Base-by-base conservation (phyloP, 169 alveolate species). In the Hammondia hammondi region DNA sequence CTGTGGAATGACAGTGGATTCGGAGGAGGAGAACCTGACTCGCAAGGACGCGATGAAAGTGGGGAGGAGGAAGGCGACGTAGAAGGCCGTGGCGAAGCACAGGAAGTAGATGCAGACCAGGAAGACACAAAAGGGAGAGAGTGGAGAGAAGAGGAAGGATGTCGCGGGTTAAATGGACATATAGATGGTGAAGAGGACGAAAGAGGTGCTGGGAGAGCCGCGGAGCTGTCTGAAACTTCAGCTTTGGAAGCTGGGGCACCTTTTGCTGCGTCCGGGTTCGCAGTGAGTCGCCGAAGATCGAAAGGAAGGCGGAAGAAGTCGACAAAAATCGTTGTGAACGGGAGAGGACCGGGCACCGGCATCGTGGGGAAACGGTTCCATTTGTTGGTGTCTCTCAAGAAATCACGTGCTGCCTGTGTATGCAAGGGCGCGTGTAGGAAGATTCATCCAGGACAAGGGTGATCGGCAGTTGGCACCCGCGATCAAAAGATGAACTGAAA, bases 291-390 rank as follows among this genome's bases (percentile, higher is more conserved):
- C 27, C 87, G 87, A 77, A 77, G 87, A 24, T 77, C 32, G 27
- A 32, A 24, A 0, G 87, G 87, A 17, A 45, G 70, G 32, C 89
- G 37, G 67, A 82, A 82, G 24, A 29, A 82, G 67, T 82, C 89
- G 89, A 82, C 89, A 27, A 82, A 37, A 35, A 82, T 82, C 19
- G 56, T 82, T 27, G 89, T 82, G 67, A 43, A 37, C 17, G 89
- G 89, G 3, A 82, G 89, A 45, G 89, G 89, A 27, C 89, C 70
- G 37, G 32, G 67, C 37, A 82, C 48, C 27, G 87, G 87, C 87
- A 77, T 77, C 29, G 56, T 29, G 87, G 46, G 43, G 4, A 32
- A 32, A 39, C 19, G 61, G 61, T 7, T 52, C 61, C 61, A 52
- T 52, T 52, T 52, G 61, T 0, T 52, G 61, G 14, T 29, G 17